Percentiles rank a stretch among this genome's conserved stretches.
Conservation (phyloP, 495 filamentous ascomycete species). For the Hypoxylon fuscum region DNA sequence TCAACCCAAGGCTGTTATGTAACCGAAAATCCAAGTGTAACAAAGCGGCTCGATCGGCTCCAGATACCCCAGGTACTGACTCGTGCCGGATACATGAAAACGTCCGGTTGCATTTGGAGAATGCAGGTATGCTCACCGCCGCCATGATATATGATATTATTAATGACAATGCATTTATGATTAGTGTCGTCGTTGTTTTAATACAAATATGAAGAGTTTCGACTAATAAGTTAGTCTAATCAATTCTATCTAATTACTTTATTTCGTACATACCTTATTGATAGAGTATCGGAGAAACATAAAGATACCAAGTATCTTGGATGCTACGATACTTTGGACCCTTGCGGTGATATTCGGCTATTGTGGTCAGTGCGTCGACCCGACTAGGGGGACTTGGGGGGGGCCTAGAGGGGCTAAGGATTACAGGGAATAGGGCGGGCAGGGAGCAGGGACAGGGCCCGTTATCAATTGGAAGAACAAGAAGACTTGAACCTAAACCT, state of each 20-base stretch:
- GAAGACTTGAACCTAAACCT: slow-evolving; percentile 13
- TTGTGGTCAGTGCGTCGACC: slow-evolving; percentile 20
- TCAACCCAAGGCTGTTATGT: slow-evolving; percentile 20
- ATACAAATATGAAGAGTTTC: no score
- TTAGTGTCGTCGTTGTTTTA: no score
- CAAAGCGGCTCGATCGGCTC: slow-evolving; percentile 23
- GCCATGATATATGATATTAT: not conserved
- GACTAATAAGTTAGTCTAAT: no score
- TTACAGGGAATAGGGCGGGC: not conserved
- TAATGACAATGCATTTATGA: no score
- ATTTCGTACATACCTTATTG: no score
- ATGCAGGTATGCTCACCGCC: not conserved
- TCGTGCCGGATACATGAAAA: not conserved
- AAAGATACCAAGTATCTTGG: not conserved
- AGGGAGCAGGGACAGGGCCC: slow-evolving; percentile 18
- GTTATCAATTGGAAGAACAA: slow-evolving; percentile 23
- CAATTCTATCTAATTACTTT: no score
- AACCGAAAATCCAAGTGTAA: slow-evolving; percentile 30
- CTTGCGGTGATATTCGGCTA: slow-evolving; percentile 34
- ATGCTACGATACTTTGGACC: slow-evolving; percentile 22
- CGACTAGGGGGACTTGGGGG: slow-evolving; percentile 10
- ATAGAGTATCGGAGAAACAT: not conserved
- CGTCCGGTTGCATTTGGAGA: not conserved
- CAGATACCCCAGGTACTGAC: slow-evolving; percentile 9
- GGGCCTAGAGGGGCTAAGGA: not conserved